These are phyloP conservation scores for Cryphonectria parasitica DNA, from an alignment of 2,329 filamentous ascomycete genomes.

Conservation along the genomic window DNA sequence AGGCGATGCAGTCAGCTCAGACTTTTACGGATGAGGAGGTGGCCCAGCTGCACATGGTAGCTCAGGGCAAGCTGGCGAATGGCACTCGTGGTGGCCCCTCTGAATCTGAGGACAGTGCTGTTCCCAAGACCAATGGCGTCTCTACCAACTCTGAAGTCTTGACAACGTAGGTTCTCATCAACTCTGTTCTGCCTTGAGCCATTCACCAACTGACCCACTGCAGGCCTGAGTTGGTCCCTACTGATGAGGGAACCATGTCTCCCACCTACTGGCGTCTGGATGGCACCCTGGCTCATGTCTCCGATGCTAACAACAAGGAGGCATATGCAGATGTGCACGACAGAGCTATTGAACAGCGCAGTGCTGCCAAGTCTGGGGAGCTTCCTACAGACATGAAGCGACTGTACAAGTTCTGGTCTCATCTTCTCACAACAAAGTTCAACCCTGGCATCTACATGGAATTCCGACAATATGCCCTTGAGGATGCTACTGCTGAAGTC, in stretches of 20 bases:
- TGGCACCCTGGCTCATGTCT: conserved; percentile 21
- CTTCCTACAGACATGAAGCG: conserved; percentile 63
- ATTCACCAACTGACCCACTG: conserved; percentile 19
- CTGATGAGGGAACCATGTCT: conserved; percentile 19
- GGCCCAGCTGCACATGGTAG: conserved; percentile 37
- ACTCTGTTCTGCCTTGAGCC: neutral
- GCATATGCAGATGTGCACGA: conserved; percentile 43
- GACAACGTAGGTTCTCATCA: conserved; percentile 18
- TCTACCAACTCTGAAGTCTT: conserved; percentile 13
- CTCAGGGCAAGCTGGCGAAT: conserved; percentile 26
- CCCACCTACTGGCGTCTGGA: conserved; percentile 22
- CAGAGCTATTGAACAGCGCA: conserved; percentile 45
- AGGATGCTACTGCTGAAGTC: conserved; percentile 59
- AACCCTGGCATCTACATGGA: conserved; percentile 76
- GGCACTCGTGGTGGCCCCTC: conserved; percentile 10
- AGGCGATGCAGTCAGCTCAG: conserved; percentile 37
- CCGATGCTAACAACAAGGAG: conserved; percentile 29
- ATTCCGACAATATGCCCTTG: conserved; percentile 68
- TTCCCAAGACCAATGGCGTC: conserved; percentile 23
- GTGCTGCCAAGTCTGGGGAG: conserved; percentile 39
- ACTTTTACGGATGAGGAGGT: conserved; percentile 39
- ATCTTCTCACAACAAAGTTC: conserved; percentile 74
- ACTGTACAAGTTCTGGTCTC: conserved; percentile 76
- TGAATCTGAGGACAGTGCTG: conserved; percentile 11
- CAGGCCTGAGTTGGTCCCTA: conserved; percentile 25